Evolutionary conservation across 2,329 filamentous ascomycete genomes (phyloP), one percentile per base, ranked within the genome.

Genomic region (Scleromitrula shiraiana): DNA sequence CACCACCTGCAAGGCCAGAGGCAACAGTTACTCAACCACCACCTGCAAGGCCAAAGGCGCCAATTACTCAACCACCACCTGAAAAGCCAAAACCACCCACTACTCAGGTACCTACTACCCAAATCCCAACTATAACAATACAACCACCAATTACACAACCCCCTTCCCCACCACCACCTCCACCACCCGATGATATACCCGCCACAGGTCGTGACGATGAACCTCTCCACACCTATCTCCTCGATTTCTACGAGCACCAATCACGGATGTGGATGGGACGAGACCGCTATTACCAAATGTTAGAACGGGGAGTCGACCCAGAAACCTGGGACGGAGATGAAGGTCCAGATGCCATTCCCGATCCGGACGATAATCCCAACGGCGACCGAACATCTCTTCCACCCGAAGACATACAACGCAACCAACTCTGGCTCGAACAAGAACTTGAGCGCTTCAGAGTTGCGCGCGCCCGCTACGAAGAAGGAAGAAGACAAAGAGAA

Each of bases 201-300:
- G 29, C 17, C 14, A 22, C 27, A 19, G 27, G 6, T 15, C 27
- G n/a, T 23, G n/a, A 15, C 30, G 20, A 35, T 12, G 9, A 9
- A 9, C 26, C 26, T 27, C 26, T 12, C 26, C 15, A n/a, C 8
- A n/a, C 10, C 30, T 44, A 44, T 4, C 41, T 44, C 22, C 10
- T 44, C 10, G 37, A 37, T 5, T 44, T 19, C 22, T 44, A 44
- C 22, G 30, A 44, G n/a, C 41, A 29, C 8, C 22, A 24, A 4
- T 44, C 41, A 5, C 30, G 6, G 12, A 44, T 44, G 41, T 44
- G 41, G 41, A 44, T 44, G 41, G 41, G 41, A 10, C 22, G 22
- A 2, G 41, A 44, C 15, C 41, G 41, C 12, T 37, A 44, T 23
- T 44, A 26, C 30, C 22, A 20, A 5, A n/a, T 44, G 15, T 14